Evolutionary conservation across 2,329 filamentous ascomycete species (phyloP).

Genomic region (Aspergillus ochraceoroseus): DNA sequence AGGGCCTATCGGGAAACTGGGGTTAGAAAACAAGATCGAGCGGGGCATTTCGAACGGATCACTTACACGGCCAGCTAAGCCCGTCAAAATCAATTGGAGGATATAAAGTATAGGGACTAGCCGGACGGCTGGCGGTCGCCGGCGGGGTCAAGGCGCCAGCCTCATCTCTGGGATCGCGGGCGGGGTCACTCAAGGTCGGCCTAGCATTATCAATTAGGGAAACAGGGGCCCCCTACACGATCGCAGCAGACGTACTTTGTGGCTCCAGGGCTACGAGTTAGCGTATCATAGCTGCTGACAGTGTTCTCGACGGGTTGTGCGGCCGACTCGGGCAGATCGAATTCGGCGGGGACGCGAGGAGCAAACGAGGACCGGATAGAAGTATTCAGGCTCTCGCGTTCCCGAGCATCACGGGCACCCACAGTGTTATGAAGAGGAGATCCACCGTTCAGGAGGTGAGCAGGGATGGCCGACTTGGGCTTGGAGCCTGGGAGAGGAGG

Average conservation of each 20-base stretch:
- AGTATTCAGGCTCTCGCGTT: conserved; percentile 54
- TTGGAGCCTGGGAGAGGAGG: conserved; percentile 43
- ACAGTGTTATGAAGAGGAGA: conserved; percentile 49
- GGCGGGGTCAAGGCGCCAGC: conserved; percentile 49
- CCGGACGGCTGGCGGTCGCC: conserved; percentile 48
- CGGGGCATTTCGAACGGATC: neutral
- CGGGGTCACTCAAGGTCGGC: conserved; percentile 45
- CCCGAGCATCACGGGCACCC: conserved; percentile 49
- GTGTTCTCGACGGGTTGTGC: conserved; percentile 19
- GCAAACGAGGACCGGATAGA: conserved; percentile 57
- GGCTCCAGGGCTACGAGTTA: conserved; percentile 18
- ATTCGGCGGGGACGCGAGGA: conserved; percentile 33
- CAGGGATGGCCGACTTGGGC: conserved; percentile 52
- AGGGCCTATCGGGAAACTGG: conserved; percentile 31
- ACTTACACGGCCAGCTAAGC: conserved; percentile 50
- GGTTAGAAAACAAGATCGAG: conserved; percentile 11
- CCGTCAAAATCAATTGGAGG: conserved; percentile 51
- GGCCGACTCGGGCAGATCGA: conserved; percentile 24
- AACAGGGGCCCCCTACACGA: no score
- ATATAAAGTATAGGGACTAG: conserved; percentile 48
- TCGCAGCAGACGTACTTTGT: conserved; percentile 24
- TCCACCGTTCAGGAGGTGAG: conserved; percentile 54
- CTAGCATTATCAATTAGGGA: conserved; percentile 16
- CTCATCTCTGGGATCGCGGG: conserved; percentile 52
- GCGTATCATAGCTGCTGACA: conserved; percentile 18